A percentile compares a stretch with the other conserved stretches of the same genome.
phyloP scores from a whole-genome alignment of 768 basidiomycete genomes.

The Phanerodontia chrysosporium region DNA sequence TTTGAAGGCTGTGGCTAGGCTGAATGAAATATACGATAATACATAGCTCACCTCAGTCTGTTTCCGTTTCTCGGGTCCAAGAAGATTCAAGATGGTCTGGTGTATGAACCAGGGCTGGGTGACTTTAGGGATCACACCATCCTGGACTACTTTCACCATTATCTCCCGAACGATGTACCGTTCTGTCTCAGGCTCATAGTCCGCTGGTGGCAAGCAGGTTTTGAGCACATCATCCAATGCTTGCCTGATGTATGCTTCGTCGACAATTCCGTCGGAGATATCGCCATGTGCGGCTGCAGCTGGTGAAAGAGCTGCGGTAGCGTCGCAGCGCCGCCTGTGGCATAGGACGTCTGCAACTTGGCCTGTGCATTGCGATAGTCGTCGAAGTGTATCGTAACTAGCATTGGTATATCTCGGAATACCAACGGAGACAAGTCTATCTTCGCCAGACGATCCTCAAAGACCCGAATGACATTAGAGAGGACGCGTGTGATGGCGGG shows the following conservation, averaged over 20 bases:
- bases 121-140: constrained; percentile 62
- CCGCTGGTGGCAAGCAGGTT: constrained; percentile 68
- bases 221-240: constrained; percentile 74
- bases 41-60: constrained; percentile 17
- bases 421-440: constrained; percentile 60
- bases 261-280: constrained; percentile 59
- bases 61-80: constrained; percentile 41
- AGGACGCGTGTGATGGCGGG: constrained; percentile 64
- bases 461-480: constrained; percentile 48
- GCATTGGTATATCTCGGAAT: constrained; percentile 55
- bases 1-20: not conserved
- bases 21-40: not conserved
- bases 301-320: constrained; percentile 72
- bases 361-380: constrained; percentile 70
- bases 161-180: constrained; percentile 84
- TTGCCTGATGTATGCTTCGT: constrained; percentile 77
- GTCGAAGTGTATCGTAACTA: constrained; percentile 70
- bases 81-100: constrained; percentile 56
- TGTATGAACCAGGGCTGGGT: constrained; percentile 92
- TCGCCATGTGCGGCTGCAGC: constrained; percentile 81
- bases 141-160: constrained; percentile 70
- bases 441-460: constrained; percentile 54
- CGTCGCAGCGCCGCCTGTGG: constrained; percentile 57
- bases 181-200: constrained; percentile 75
- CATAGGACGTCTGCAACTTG: constrained; percentile 68